phyloP scores from a whole-genome alignment of 208 protist genomes.

The Novymonas esmeraldas region DNA sequence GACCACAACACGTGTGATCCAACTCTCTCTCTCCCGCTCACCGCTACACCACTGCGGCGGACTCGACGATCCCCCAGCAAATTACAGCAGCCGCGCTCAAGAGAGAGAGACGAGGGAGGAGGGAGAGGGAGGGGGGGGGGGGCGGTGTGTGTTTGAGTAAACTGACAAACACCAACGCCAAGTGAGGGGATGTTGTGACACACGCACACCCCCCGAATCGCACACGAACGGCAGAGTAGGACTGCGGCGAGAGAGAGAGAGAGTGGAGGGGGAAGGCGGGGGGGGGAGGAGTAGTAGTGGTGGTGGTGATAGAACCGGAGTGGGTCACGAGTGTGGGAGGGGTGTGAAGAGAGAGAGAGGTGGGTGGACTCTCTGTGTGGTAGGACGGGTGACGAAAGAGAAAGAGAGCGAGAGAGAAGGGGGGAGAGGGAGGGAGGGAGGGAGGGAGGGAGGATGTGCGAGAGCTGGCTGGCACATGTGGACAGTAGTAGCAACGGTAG shows the following conservation, averaged over 20 bases:
- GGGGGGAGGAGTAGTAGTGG: background rate
- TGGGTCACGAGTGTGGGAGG: too few species aligned
- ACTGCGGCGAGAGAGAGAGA: too few species aligned
- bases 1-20: too few species aligned
- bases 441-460: background rate
- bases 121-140: background rate
- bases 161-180: background rate
- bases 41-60: too few species aligned
- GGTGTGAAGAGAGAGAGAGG: too few species aligned
- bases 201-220: background rate
- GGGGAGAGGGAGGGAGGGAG: background rate
- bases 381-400: background rate
- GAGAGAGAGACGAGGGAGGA: background rate
- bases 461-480: background rate
- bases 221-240: background rate
- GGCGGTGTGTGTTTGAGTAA: background rate
- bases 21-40: too few species aligned
- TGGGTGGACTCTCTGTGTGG: too few species aligned
- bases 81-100: background rate
- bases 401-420: too few species aligned
- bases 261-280: background rate
- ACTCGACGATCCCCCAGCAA: background rate
- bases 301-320: too few species aligned
- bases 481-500: too few species aligned
- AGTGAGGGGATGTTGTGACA: too few species aligned